phyloP scores from a whole-genome alignment of 352 stramenopile species.

The Aphanomyces stellatus region DNA sequence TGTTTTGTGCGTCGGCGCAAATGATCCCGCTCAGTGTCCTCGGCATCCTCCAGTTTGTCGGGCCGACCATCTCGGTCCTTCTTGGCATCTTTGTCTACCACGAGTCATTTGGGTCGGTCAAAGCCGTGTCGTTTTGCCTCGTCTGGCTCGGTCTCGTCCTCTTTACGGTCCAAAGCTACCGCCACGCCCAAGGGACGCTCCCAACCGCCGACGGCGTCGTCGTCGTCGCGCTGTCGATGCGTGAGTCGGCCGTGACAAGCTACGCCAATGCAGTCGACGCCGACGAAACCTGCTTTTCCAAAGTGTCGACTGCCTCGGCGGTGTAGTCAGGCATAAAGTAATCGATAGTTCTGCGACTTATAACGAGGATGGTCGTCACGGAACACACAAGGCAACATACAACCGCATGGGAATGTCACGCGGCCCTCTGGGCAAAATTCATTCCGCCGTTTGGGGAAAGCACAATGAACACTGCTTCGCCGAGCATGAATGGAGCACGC shows the following conservation, averaged over 20 bases:
- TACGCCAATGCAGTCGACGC: not conserved
- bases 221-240: not conserved
- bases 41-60: not conserved
- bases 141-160: conserved; percentile 6
- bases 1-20: conserved; percentile 2
- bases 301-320: not conserved
- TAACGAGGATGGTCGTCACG: too few species aligned
- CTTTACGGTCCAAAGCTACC: not conserved
- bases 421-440: too few species aligned
- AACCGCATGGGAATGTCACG: too few species aligned
- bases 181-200: not conserved
- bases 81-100: conserved; percentile 7
- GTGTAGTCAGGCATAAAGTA: not conserved
- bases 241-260: too few species aligned
- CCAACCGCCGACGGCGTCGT: not conserved
- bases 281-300: not conserved
- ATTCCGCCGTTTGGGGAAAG: too few species aligned
- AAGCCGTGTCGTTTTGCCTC: not conserved
- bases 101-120: not conserved
- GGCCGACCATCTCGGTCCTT: not conserved
- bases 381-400: too few species aligned
- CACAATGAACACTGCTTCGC: too few species aligned
- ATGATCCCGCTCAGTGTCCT: conserved; percentile 4
- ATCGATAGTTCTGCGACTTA: too few species aligned
- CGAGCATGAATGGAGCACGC: too few species aligned